Percentiles rank a stretch among this genome's conserved stretches.
Evolutionary conservation across 2,329 filamentous ascomycete genomes (phyloP).

Genomic region (Geoglossum cookeanum): DNA sequence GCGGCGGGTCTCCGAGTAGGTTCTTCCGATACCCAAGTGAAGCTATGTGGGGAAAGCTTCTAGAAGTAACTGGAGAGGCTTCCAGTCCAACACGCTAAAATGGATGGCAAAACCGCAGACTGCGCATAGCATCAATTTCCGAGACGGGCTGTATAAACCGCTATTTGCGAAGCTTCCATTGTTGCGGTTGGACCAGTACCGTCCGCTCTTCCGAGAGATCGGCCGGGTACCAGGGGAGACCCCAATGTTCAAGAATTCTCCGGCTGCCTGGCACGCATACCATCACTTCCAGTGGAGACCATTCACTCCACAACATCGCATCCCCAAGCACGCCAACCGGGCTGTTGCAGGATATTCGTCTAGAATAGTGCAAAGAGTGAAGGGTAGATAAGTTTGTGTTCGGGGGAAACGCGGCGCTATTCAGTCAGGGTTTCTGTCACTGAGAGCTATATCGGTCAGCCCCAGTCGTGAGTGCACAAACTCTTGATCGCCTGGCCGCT

Average conservation of each 20-base stretch:
- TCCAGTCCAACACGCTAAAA: too few relatives aligned
- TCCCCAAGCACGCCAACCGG: conserved; percentile 24
- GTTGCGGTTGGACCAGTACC: conserved; percentile 27
- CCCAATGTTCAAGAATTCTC: conserved; percentile 25
- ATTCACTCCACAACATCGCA: conserved; percentile 30
- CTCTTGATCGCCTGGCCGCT: too few relatives aligned
- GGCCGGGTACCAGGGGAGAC: conserved; percentile 29
- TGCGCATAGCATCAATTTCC: conserved; percentile 27
- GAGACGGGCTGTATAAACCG: conserved; percentile 28
- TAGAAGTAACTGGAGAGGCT: too few relatives aligned
- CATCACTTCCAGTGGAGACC: conserved; percentile 27
- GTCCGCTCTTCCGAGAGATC: conserved; percentile 19
- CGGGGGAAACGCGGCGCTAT: conserved; percentile 3
- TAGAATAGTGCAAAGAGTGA: conserved; percentile 11
- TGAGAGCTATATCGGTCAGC: not conserved
- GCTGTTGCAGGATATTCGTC: conserved; percentile 18
- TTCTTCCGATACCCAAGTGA: too few relatives aligned
- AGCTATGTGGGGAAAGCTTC: too few relatives aligned
- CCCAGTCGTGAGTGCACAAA: too few relatives aligned
- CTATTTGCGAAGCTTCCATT: conserved; percentile 30
- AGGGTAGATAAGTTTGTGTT: conserved; percentile 11
- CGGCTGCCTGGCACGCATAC: conserved; percentile 22
- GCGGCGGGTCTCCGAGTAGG: too few relatives aligned
- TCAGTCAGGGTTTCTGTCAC: not conserved
- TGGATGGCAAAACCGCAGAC: conserved; percentile 14